Evolutionary conservation across 1,139 yeast species (phyloP).

Genomic region (Candida buenavistaensis): DNA sequence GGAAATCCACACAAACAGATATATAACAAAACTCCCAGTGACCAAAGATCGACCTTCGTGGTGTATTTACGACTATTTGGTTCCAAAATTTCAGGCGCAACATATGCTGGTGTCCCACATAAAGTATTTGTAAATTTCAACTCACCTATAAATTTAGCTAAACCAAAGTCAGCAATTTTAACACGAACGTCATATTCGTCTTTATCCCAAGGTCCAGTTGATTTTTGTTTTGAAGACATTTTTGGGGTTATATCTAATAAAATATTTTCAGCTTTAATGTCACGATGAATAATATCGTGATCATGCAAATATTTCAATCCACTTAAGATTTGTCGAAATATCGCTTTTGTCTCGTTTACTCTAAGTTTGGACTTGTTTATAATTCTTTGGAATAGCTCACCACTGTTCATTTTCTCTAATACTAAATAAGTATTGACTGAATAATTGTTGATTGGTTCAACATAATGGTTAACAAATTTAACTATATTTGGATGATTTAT

Average conservation of each 20-base stretch:
- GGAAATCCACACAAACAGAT: slow-evolving; percentile 84
- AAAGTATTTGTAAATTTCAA: slow-evolving; percentile 71
- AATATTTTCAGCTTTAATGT: slow-evolving; percentile 89
- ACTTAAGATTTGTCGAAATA: slow-evolving; percentile 59
- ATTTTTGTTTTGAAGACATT: slow-evolving; percentile 44
- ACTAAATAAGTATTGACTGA: slow-evolving; percentile 65
- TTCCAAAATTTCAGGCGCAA: slow-evolving; percentile 72
- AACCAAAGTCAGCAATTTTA: slow-evolving; percentile 79
- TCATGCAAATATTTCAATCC: slow-evolving; percentile 68
- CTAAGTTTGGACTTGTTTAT: slow-evolving; percentile 59
- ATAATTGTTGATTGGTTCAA: slow-evolving; percentile 62
- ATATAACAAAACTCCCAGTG: slow-evolving; percentile 72
- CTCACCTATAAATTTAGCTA: slow-evolving; percentile 80
- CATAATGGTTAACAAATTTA: slow-evolving; percentile 60
- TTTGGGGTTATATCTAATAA: slow-evolving; percentile 65
- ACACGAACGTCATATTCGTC: slow-evolving; percentile 63
- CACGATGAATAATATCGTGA: slow-evolving; percentile 80
- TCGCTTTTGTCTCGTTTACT: slow-evolving; percentile 61
- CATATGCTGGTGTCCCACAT: slow-evolving; percentile 85
- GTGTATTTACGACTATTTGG: slow-evolving; percentile 55
- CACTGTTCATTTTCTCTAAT: slow-evolving; percentile 70
- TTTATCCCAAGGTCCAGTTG: slow-evolving; percentile 71
- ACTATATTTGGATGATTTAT: slow-evolving; percentile 73
- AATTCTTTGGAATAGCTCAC: slow-evolving; percentile 72
- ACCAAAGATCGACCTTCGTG: slow-evolving; percentile 78